A percentile compares a stretch with the other conserved stretches of the same genome.
phyloP scores from a whole-genome alignment of 331 rosid genomes.

The Stylosanthes scabra region DNA sequence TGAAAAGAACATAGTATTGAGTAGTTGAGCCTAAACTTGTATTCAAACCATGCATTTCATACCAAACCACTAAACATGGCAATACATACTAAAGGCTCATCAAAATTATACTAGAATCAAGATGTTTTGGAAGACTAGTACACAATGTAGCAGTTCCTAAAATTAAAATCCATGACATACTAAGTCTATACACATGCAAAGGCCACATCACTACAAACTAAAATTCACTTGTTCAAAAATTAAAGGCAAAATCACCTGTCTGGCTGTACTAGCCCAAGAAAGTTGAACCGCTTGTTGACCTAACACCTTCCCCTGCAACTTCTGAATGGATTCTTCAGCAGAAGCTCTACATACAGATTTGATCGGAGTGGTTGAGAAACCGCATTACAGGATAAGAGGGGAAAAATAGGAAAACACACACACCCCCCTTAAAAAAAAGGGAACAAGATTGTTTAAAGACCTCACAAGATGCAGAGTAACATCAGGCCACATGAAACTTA shows the following conservation, averaged over 20 bases:
- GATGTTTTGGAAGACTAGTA: slow-evolving; percentile 18
- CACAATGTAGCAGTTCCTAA: slow-evolving; percentile 22
- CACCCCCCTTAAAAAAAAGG: neutral
- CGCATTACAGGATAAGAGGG: slow-evolving; percentile 1
- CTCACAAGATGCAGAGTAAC: slow-evolving; percentile 34
- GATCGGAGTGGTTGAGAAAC: slow-evolving; percentile 31
- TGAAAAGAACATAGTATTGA: neutral
- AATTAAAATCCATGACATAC: slow-evolving; percentile 33
- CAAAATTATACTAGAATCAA: slow-evolving; percentile 28
- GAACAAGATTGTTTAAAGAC: slow-evolving; percentile 25
- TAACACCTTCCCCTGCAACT: slow-evolving; percentile 90
- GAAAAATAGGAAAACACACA: neutral
- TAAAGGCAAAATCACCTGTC: slow-evolving; percentile 72
- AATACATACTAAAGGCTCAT: slow-evolving; percentile 1
- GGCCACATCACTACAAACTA: slow-evolving; percentile 16
- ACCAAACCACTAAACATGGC: slow-evolving; percentile 20
- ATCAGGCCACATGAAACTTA: slow-evolving; percentile 30
- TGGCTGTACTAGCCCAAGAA: slow-evolving; percentile 93
- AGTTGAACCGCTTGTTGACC: slow-evolving; percentile 86
- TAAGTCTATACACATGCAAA: slow-evolving; percentile 10
- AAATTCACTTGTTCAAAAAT: slow-evolving; percentile 28
- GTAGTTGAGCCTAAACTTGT: slow-evolving; percentile 16
- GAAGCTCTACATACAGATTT: slow-evolving; percentile 63
- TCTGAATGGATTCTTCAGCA: slow-evolving; percentile 93
- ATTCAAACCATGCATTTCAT: neutral